Evolutionary conservation across 306 rosid genomes (phyloP).

Genomic region (Aeschynomene evenia): DNA sequence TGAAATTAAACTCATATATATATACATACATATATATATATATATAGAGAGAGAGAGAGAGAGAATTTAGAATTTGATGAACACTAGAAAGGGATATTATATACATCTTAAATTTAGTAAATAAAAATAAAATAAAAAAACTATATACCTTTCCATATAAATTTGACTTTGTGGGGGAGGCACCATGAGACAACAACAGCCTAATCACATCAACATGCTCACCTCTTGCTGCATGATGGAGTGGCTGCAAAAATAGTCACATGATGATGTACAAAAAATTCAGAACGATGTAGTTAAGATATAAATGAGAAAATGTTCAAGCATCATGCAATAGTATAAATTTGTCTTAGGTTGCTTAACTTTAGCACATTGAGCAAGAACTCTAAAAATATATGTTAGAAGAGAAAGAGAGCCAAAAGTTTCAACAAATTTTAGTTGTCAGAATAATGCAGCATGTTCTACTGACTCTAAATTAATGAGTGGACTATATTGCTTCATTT

Average conservation of each 20-base stretch:
- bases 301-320: background rate
- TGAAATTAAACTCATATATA: too few species aligned
- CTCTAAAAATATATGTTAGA: background rate
- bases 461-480: too few species aligned
- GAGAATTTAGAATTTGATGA: conserved; percentile 18
- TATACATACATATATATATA: too few species aligned
- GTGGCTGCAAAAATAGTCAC: conserved; percentile 61
- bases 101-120: background rate
- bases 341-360: background rate
- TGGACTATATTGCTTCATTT: too few species aligned
- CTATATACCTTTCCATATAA: conserved; percentile 70
- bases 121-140: too few species aligned
- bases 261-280: conserved; percentile 1
- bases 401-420: too few species aligned
- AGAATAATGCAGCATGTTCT: too few species aligned
- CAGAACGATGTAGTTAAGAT: conserved; percentile 4
- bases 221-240: conserved; percentile 94
- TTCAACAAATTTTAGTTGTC: too few species aligned
- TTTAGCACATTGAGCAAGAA: background rate
- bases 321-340: background rate
- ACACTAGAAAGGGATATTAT: background rate
- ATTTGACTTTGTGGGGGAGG: conserved; percentile 58
- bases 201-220: conserved; percentile 71
- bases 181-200: conserved; percentile 65
- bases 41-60: too few species aligned